Base-by-base conservation (phyloP, 2,329 filamentous ascomycete species). In the Xylariaceae sp. region DNA sequence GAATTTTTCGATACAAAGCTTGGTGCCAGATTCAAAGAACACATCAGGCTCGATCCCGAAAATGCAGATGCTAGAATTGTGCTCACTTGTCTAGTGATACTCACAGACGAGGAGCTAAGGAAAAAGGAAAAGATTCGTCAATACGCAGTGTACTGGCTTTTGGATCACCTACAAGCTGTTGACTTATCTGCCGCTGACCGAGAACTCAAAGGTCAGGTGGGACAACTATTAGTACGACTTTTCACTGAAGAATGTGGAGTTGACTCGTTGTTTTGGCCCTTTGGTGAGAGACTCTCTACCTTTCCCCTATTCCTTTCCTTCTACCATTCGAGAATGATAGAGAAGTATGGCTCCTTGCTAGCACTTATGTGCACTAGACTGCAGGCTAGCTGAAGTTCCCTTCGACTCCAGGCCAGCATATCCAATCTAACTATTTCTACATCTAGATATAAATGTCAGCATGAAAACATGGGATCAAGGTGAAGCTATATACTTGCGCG, bases 1-100 rank as follows among this genome's bases (percentile, higher is more conserved):
- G 51, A 66, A 0, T 73, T 72, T 40, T 70, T 73, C 41, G 51
- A 67, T 2, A 42, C 53, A 8, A 72, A 70, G 47, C 24, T 68
- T 5, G 62, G 65, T 16, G 65, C 64, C 7, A 54, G 56, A 18
- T 58, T 64, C 2, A 69, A 68, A 45, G 63, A 68, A 21, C 67
- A 62, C 40, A 71, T 73, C 32, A 65, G 62, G 37, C 49, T 67
- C 10, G 71, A 73, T 26, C 60, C 61, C 0, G 66, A 72, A 7
- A 72, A 72, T 30, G 63, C 62, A 1, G 53, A 71, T 7, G 63
- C 69, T 23, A 67, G 60, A 13, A 62, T 72, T 11, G 63, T 61
- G 3, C 42, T 67, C 4, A 61, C 63, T 11, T 72, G 63, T 29
- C 44, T 70, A 24, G 48, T 47, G 4, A 63, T 70, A 36, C 59